Evolutionary conservation across 2,329 filamentous ascomycete species (phyloP), one percentile per base, ranked within the genome.

Genomic region (Colletotrichum agaves): DNA sequence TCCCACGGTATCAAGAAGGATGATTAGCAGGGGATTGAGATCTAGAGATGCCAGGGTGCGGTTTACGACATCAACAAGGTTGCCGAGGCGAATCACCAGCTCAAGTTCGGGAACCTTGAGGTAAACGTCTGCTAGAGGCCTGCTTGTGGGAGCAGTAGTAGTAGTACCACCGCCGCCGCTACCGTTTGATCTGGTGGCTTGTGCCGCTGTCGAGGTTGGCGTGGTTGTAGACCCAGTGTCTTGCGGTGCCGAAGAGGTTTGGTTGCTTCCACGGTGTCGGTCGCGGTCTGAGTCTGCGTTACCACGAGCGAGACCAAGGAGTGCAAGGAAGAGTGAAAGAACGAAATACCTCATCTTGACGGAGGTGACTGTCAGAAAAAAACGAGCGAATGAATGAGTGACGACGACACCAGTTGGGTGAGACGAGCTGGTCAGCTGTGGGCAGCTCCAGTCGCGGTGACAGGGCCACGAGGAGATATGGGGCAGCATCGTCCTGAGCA

Each of bases 51-150:
- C 23, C 23, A 27, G 23, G 5, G 23, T 88, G 27, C 87, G 82
- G 75, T 88, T 87, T 59, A 90, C 87, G 56, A 90, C 88, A 62
- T 85, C 81, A 33, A 88, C 87, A 17, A 90, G 79, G 73, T 89
- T 83, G 41, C 87, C 87, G 8, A 90, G 79, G 19, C 88, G 83
- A 43, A 89, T 85, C 61, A 88, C 81, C 6, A 90, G 80, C 67
- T 90, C 86, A 19, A 89, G 79, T 70, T 89, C 82, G 0, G 87
- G 86, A 1, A 89, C 84, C 53, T 82, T 84, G 41, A 90, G 82
- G 62, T 83, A 80, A 17, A 90, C 87, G 77, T 90, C 87, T 10
- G 87, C 86, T 0, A 82, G 78, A 3, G 76, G 78, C 12, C 78
- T 77, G 67, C 74, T 71, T 50, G 75, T 74, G 44, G 77, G 37